Evolutionary conservation across 129 eudicot genomes (phyloP).

Genomic region (Artemisia annua): DNA sequence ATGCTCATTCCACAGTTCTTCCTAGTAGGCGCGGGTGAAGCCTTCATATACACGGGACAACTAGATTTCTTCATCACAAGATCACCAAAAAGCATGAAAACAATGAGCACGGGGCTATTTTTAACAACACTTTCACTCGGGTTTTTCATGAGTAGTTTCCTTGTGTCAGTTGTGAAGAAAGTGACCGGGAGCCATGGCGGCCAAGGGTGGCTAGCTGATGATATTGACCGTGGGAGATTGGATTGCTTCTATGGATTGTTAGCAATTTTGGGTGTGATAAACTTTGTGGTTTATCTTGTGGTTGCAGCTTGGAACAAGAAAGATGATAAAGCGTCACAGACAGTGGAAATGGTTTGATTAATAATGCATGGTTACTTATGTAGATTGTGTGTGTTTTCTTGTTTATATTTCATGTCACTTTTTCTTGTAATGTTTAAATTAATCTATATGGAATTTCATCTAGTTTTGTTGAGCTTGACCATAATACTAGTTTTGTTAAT

Average conservation of each 20-base stretch:
- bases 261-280: slow-evolving; percentile 56
- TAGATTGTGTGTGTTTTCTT: slow-evolving; percentile 27
- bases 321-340: slow-evolving; percentile 39
- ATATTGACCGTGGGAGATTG: slow-evolving; percentile 73
- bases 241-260: slow-evolving; percentile 69
- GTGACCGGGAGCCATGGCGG: slow-evolving; percentile 54
- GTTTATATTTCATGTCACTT: slow-evolving; percentile 29
- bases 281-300: slow-evolving; percentile 52
- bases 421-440: slow-evolving; percentile 19
- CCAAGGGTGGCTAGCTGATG: slow-evolving; percentile 81
- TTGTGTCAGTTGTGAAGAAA: slow-evolving; percentile 68
- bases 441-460: slow-evolving; percentile 6
- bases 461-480: no score
- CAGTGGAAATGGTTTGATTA: slow-evolving; percentile 27
- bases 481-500: no score
- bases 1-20: slow-evolving; percentile 84
- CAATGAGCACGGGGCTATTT: slow-evolving; percentile 97
- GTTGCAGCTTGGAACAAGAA: slow-evolving; percentile 79
- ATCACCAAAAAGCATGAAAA: slow-evolving; percentile 93
- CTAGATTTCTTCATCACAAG: slow-evolving; percentile 92
- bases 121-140: slow-evolving; percentile 81
- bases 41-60: slow-evolving; percentile 92
- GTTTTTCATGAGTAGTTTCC: slow-evolving; percentile 80
- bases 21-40: slow-evolving; percentile 83
- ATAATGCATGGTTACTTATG: not conserved